A percentile compares a stretch with the other conserved stretches of the same genome.
These are phyloP conservation scores for Coprinopsis marcescibilis DNA, from an alignment of 768 basidiomycete species.

Conservation along the genomic window DNA sequence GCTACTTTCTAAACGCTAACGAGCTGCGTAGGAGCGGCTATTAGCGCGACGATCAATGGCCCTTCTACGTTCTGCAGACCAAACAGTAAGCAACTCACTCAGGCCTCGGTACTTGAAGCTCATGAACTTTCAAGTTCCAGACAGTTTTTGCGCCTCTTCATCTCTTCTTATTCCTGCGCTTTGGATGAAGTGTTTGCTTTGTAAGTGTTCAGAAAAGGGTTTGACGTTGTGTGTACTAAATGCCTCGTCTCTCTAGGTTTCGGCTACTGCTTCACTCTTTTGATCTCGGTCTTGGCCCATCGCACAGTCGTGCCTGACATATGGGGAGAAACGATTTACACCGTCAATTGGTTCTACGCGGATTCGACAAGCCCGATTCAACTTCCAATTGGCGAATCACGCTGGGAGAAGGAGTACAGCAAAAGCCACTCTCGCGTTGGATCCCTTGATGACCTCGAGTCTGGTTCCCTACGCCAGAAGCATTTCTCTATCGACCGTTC, in stretches of 20 bases:
- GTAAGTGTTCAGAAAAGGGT: constrained; percentile 27
- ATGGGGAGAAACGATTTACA: constrained; percentile 48
- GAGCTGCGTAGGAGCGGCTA: constrained; percentile 37
- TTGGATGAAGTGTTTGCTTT: constrained; percentile 43
- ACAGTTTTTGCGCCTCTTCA: constrained; percentile 40
- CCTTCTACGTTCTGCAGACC: constrained; percentile 23
- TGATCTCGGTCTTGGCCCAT: constrained; percentile 43
- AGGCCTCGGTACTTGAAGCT: background rate
- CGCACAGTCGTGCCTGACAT: constrained; percentile 35
- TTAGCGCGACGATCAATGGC: constrained; percentile 40
- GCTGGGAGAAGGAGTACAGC: constrained; percentile 13
- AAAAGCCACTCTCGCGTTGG: constrained; percentile 6
- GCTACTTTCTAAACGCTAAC: background rate
- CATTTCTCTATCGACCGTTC: constrained; percentile 12
- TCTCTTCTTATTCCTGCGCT: constrained; percentile 39
- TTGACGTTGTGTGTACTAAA: background rate
- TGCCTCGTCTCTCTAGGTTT: constrained; percentile 22
- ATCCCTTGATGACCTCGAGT: constrained; percentile 26
- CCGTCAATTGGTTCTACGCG: constrained; percentile 52
- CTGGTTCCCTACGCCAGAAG: constrained; percentile 17
- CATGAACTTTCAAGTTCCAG: constrained; percentile 20
- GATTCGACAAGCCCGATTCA: constrained; percentile 1
- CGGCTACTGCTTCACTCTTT: constrained; percentile 50
- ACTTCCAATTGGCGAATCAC: background rate
- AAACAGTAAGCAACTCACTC: constrained; percentile 25